These are phyloP conservation scores for Pythium aphanidermatum DNA, from an alignment of 352 stramenopile genomes.

Conservation along the genomic window DNA sequence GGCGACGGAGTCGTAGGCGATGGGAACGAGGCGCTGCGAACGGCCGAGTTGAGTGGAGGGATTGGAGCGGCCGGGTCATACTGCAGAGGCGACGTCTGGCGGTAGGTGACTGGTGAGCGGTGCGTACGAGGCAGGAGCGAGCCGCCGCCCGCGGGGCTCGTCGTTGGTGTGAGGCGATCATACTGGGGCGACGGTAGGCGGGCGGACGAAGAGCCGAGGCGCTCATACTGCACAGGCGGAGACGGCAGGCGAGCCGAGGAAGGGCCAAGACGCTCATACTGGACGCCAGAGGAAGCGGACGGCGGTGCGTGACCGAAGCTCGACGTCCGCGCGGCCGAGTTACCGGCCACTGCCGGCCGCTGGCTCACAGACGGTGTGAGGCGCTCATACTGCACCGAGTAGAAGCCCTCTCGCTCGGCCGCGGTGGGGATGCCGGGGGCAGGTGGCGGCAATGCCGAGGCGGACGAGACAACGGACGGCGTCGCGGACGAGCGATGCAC, in stretches of 20 bases:
- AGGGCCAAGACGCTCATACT: constrained; percentile 9
- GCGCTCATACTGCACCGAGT: constrained; percentile 43
- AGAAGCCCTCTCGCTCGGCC: constrained; percentile 15
- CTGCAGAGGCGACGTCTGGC: constrained; percentile 13
- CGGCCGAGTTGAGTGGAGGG: constrained; percentile 5
- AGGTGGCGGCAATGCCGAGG: not conserved
- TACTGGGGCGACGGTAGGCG: constrained; percentile 16
- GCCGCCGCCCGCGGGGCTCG: constrained; percentile 5
- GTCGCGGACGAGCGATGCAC: not conserved
- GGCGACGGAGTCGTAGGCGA: constrained; percentile 9
- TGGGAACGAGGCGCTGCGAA: constrained; percentile 11
- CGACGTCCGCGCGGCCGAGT: constrained; percentile 1
- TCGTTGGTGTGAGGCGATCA: constrained; percentile 9
- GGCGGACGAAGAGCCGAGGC: not conserved
- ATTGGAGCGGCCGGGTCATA: constrained; percentile 2
- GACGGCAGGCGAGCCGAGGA: constrained; percentile 5
- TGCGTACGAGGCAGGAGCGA: constrained; percentile 1
- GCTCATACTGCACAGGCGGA: constrained; percentile 7
- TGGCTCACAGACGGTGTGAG: constrained; percentile 31
- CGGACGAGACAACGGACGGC: not conserved
- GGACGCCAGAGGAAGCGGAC: constrained; percentile 1
- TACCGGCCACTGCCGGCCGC: constrained; percentile 5
- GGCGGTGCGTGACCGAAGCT: constrained; percentile 9
- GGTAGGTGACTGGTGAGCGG: constrained; percentile 5
- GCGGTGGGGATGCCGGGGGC: not conserved